phyloP scores from a whole-genome alignment of 2,329 filamentous ascomycete species.

The Talaromyces atroroseus region DNA sequence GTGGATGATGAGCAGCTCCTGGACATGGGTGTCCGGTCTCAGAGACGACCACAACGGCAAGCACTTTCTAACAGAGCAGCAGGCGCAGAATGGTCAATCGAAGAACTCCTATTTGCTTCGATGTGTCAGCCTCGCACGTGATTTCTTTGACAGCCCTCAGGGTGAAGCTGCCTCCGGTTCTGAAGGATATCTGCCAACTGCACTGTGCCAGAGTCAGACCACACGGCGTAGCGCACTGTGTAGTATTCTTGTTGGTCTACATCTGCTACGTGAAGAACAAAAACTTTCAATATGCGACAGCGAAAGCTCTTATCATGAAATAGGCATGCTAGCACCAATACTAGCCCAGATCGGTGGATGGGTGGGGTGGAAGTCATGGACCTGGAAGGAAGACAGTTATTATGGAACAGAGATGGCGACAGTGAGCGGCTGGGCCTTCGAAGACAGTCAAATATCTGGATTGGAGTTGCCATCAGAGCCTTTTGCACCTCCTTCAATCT shows the following conservation, averaged over 20 bases:
- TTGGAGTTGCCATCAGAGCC: slow-evolving; percentile 45
- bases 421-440: slow-evolving; percentile 51
- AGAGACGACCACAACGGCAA: slow-evolving; percentile 34
- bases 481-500: slow-evolving; percentile 55
- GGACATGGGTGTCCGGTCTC: slow-evolving; percentile 66
- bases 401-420: slow-evolving; percentile 58
- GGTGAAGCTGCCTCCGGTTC: slow-evolving; percentile 52
- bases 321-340: slow-evolving; percentile 60
- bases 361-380: slow-evolving; percentile 69
- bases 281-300: slow-evolving; percentile 64
- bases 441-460: slow-evolving; percentile 44
- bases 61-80: slow-evolving; percentile 20
- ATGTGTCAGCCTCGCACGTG: slow-evolving; percentile 54
- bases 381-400: slow-evolving; percentile 46
- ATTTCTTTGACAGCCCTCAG: slow-evolving; percentile 58
- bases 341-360: slow-evolving; percentile 76
- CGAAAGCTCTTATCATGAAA: slow-evolving; percentile 42
- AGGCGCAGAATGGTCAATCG: slow-evolving; percentile 24
- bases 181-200: slow-evolving; percentile 63
- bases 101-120: slow-evolving; percentile 41
- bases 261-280: slow-evolving; percentile 82
- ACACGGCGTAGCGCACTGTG: slow-evolving; percentile 60
- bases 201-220: slow-evolving; percentile 47
- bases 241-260: slow-evolving; percentile 67
- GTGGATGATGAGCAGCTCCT: slow-evolving; percentile 56